phyloP scores from a whole-genome alignment of 2,329 filamentous ascomycete species.

The Trichoderma atroviride region DNA sequence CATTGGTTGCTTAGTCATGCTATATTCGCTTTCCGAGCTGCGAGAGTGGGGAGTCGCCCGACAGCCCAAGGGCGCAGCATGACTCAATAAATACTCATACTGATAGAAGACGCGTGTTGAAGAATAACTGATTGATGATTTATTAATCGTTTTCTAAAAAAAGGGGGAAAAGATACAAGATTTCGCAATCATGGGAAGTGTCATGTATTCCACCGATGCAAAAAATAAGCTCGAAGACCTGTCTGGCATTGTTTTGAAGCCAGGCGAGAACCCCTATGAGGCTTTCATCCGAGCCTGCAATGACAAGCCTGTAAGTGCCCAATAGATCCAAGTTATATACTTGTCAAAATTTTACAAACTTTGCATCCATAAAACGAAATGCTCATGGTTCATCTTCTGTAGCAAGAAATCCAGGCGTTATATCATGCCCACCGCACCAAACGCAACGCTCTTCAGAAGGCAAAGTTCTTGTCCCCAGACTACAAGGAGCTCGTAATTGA shows the following conservation, averaged over 20 bases:
- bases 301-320: conserved; percentile 62
- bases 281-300: conserved; percentile 70
- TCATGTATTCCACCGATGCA: conserved; percentile 38
- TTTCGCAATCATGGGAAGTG: background rate
- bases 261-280: conserved; percentile 73
- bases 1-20: conserved; percentile 24
- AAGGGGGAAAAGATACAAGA: background rate
- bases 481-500: conserved; percentile 77
- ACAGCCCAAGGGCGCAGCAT: background rate
- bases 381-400: background rate
- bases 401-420: conserved; percentile 69
- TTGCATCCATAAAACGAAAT: background rate
- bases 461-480: conserved; percentile 67
- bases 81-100: background rate
- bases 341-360: fast-evolving
- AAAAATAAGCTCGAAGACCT: conserved; percentile 58
- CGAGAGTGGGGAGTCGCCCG: conserved; percentile 6
- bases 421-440: conserved; percentile 75
- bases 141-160: background rate
- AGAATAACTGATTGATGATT: background rate
- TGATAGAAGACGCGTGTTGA: background rate
- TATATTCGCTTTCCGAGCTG: background rate
- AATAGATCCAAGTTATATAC: too few species aligned
- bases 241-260: conserved; percentile 52
- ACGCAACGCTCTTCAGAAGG: conserved; percentile 75